Percentiles rank a stretch among this genome's conserved stretches.
phyloP scores from a whole-genome alignment of 2,329 filamentous ascomycete species.

The Trichoderma polysporum region DNA sequence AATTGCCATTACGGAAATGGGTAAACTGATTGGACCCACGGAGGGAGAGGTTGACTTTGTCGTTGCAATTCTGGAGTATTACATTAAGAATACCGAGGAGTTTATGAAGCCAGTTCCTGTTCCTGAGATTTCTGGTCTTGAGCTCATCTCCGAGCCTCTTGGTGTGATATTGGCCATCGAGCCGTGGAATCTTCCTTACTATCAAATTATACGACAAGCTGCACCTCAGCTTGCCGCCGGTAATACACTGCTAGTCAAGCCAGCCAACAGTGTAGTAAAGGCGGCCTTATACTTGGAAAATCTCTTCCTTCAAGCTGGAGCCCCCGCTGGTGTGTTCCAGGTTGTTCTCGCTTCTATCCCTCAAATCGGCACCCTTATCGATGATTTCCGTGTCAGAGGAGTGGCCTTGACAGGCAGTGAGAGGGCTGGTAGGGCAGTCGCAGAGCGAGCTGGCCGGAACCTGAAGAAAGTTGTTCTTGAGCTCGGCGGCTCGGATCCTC shows the following conservation, averaged over 20 bases:
- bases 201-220: constrained; percentile 76
- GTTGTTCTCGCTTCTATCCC: constrained; percentile 49
- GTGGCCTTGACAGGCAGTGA: constrained; percentile 14
- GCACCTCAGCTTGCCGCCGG: constrained; percentile 66
- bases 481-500: constrained; percentile 71
- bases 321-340: constrained; percentile 67
- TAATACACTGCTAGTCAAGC: constrained; percentile 68
- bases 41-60: not conserved
- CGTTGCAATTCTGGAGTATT: not conserved
- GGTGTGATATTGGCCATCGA: constrained; percentile 52
- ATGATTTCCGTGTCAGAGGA: constrained; percentile 9
- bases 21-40: not conserved
- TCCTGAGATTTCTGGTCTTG: not conserved
- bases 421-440: constrained; percentile 59
- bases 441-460: constrained; percentile 49
- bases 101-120: not conserved
- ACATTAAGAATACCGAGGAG: constrained; percentile 1
- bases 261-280: constrained; percentile 69
- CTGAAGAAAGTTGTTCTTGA: constrained; percentile 74
- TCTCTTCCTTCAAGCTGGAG: constrained; percentile 68
- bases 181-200: constrained; percentile 76
- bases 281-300: constrained; percentile 60
- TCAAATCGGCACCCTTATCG: constrained; percentile 35
- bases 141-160: not conserved
- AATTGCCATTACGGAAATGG: constrained; percentile 4